Percentiles rank a stretch among this genome's conserved stretches.
These are phyloP conservation scores for Boletellus deceptivus DNA, from an alignment of 1,284 basidiomycete genomes.

Conservation along the genomic window DNA sequence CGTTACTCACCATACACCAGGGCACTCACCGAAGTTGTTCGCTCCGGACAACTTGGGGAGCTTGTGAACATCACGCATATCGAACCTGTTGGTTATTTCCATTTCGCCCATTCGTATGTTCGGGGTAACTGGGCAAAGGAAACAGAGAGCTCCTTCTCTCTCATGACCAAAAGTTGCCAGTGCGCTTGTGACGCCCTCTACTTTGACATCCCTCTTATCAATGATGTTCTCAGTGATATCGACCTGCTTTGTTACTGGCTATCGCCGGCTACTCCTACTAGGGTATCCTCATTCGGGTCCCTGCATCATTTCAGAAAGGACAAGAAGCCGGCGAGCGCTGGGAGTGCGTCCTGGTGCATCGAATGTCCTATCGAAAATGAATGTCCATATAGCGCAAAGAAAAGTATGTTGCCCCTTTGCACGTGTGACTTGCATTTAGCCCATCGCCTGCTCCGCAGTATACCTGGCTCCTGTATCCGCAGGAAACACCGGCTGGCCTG, in stretches of 20 bases:
- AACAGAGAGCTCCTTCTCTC: conserved; percentile 67
- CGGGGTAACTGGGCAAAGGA: conserved; percentile 80
- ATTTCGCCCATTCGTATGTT: conserved; percentile 85
- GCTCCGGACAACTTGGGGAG: conserved; percentile 68
- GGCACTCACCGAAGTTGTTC: conserved; percentile 67
- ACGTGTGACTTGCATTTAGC: conserved; percentile 6
- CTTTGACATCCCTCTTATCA: conserved; percentile 2
- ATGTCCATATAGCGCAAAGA: conserved; percentile 84
- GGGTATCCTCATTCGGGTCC: conserved; percentile 82
- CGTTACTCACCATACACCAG: conserved; percentile 82
- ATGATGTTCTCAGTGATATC: conserved; percentile 58
- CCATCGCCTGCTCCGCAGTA: conserved; percentile 43
- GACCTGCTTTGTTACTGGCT: conserved; percentile 81
- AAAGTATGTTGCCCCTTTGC: conserved; percentile 47
- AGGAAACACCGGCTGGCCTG: conserved; percentile 64
- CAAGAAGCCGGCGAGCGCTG: conserved; percentile 67
- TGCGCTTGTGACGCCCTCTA: conserved; percentile 34
- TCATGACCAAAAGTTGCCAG: conserved; percentile 91
- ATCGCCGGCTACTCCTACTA: conserved; percentile 57
- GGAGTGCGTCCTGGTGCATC: conserved; percentile 64
- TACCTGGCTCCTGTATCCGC: conserved; percentile 64
- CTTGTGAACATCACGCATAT: conserved; percentile 78
- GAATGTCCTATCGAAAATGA: conserved; percentile 70
- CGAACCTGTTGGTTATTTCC: conserved; percentile 76
- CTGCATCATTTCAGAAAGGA: conserved; percentile 76